Evolutionary conservation across 23 red algal species (phyloP).

Genomic region (Cyanidiococcus yangmingshanensis): DNA sequence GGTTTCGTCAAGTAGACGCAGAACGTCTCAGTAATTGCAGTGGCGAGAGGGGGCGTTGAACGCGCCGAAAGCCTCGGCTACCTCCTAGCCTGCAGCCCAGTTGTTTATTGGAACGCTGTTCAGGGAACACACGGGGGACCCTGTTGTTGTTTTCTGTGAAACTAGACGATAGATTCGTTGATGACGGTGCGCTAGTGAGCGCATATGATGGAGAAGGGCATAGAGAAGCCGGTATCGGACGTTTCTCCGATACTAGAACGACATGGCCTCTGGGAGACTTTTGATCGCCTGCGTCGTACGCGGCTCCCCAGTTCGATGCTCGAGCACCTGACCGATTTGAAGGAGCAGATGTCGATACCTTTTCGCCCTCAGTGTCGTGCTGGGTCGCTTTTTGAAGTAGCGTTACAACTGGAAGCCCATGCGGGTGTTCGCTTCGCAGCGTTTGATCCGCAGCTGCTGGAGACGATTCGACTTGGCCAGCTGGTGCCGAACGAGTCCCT

Average conservation of each 20-base stretch:
- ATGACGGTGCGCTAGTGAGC: too few relatives aligned
- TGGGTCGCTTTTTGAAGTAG: constrained; percentile 4
- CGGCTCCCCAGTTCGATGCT: background rate
- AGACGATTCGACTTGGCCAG: background rate
- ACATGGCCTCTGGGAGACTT: background rate
- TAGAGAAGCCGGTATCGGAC: too few relatives aligned
- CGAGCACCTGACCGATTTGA: background rate
- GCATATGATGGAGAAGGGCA: too few relatives aligned
- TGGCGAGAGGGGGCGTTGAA: too few relatives aligned
- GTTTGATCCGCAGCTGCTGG: background rate
- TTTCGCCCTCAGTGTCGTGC: background rate
- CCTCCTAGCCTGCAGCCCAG: too few relatives aligned
- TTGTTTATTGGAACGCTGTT: too few relatives aligned
- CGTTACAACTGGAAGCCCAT: constrained; percentile 9
- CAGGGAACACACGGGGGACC: too few relatives aligned
- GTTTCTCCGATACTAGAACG: background rate
- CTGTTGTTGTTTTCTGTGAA: too few relatives aligned
- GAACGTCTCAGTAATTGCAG: too few relatives aligned
- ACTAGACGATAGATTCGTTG: too few relatives aligned
- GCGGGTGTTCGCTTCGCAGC: background rate
- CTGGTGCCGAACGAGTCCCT: background rate
- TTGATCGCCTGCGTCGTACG: background rate
- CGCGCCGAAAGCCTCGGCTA: too few relatives aligned
- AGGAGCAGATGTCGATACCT: background rate
- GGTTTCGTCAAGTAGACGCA: too few relatives aligned